Percentiles rank a stretch among this genome's conserved stretches.
Evolutionary conservation across 129 eudicot species (phyloP).

Genomic region (Solidago caesia): DNA sequence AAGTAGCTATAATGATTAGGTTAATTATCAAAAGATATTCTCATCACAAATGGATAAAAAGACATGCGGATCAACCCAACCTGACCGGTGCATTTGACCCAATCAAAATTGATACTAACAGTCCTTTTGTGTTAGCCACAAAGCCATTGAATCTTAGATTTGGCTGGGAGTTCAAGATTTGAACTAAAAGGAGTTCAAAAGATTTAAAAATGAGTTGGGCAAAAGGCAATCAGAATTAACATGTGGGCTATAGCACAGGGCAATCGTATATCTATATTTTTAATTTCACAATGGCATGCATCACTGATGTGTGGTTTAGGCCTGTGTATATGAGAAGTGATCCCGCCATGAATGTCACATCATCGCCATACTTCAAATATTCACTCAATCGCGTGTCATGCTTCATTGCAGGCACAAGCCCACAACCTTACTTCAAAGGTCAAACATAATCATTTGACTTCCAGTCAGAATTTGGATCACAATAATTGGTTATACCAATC

Average conservation of each 20-base stretch:
- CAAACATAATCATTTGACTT: conserved; percentile 17
- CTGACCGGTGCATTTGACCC: neutral
- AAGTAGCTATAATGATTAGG: neutral
- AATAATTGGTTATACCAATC: conserved; percentile 18
- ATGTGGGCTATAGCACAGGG: conserved; percentile 1
- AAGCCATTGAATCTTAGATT: conserved; percentile 4
- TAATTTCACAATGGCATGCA: conserved; percentile 23
- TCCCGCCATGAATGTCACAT: conserved; percentile 17
- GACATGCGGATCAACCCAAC: neutral
- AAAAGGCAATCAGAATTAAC: conserved; percentile 10
- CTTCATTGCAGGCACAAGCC: conserved; percentile 22
- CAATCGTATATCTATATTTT: conserved; percentile 3
- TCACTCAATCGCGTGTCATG: conserved; percentile 1
- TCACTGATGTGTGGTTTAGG: conserved; percentile 17
- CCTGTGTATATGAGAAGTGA: conserved; percentile 9
- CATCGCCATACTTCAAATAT: neutral
- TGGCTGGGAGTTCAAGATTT: neutral
- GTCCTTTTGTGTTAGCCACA: neutral
- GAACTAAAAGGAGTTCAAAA: neutral
- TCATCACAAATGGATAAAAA: neutral
- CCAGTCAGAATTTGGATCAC: neutral
- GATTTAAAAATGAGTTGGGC: neutral
- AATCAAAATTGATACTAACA: neutral
- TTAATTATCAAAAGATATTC: neutral
- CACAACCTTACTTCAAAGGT: conserved; percentile 2